A percentile compares a stretch with the other conserved stretches of the same genome.
Evolutionary conservation across 495 filamentous ascomycete species (phyloP).

Genomic region (Penicillium flavigenum): DNA sequence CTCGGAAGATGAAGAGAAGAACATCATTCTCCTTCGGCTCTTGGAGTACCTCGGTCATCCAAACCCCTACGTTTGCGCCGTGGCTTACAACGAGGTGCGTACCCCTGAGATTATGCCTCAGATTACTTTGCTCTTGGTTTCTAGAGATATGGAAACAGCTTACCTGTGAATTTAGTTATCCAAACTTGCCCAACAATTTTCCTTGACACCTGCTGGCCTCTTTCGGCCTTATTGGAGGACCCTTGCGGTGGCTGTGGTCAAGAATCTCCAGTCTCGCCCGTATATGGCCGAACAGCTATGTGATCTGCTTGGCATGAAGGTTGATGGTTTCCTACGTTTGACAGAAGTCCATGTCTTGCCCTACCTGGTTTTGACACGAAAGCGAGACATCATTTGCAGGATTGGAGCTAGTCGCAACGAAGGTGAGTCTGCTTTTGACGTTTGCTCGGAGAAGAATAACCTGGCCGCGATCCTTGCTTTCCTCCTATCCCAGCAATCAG

Average conservation of each 20-base stretch:
- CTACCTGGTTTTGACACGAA: slow-evolving; percentile 75
- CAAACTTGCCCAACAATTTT: slow-evolving; percentile 62
- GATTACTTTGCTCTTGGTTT: background rate
- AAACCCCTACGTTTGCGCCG: slow-evolving; percentile 72
- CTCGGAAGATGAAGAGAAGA: slow-evolving; percentile 73
- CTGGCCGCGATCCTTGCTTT: slow-evolving; percentile 75
- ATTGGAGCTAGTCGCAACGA: slow-evolving; percentile 73
- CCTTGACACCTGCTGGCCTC: slow-evolving; percentile 59
- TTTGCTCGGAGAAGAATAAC: slow-evolving; percentile 67
- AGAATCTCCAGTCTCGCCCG: slow-evolving; percentile 74
- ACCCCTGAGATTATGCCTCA: background rate
- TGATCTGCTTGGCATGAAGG: slow-evolving; percentile 70
- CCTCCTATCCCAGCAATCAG: slow-evolving; percentile 68
- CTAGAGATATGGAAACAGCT: background rate
- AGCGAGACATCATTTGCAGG: slow-evolving; percentile 72
- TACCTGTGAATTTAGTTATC: slow-evolving; percentile 43
- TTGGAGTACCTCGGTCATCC: slow-evolving; percentile 83
- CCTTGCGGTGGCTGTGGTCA: slow-evolving; percentile 74
- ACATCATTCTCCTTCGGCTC: slow-evolving; percentile 77
- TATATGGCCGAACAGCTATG: slow-evolving; percentile 79
- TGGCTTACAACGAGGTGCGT: slow-evolving; percentile 77
- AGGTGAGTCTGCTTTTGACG: slow-evolving; percentile 53
- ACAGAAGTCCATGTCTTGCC: slow-evolving; percentile 84
- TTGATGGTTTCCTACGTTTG: slow-evolving; percentile 67
- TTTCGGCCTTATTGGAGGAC: slow-evolving; percentile 86